phyloP scores from a whole-genome alignment of 2,329 filamentous ascomycete genomes.

The Cladosporium cucumerinum region DNA sequence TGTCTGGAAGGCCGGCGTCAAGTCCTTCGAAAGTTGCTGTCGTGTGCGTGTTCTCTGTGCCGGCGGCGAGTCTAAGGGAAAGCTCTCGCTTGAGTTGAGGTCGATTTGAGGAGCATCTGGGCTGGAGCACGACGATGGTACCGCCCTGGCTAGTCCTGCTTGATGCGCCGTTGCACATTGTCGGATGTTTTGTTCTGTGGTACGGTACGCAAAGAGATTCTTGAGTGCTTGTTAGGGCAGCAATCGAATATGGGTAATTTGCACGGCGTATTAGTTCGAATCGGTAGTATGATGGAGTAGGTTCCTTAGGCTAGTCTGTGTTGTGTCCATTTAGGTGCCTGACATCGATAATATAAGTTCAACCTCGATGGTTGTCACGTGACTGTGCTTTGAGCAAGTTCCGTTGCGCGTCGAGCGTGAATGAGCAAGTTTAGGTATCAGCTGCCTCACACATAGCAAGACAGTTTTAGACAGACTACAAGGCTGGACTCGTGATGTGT shows the following conservation, averaged over 20 bases:
- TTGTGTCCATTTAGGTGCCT: background rate
- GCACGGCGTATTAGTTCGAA: background rate
- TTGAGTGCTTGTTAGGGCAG: too few species aligned
- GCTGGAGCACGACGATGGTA: constrained; percentile 28
- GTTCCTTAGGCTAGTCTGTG: background rate
- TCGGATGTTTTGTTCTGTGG: background rate
- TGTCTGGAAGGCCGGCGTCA: background rate
- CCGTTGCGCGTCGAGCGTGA: background rate
- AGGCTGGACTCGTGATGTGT: background rate
- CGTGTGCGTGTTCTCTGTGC: constrained; percentile 16
- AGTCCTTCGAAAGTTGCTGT: constrained; percentile 26
- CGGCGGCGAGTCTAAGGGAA: constrained; percentile 22
- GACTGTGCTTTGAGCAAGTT: constrained; percentile 1
- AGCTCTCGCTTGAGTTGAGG: constrained; percentile 21
- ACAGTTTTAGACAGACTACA: background rate
- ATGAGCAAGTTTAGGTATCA: constrained; percentile 8
- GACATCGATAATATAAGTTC: background rate
- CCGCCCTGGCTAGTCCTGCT: constrained; percentile 24
- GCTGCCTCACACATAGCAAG: background rate
- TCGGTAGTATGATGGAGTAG: too few species aligned
- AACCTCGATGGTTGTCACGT: constrained; percentile 9
- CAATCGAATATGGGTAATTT: background rate
- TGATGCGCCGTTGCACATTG: constrained; percentile 28
- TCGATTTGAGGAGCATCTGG: constrained; percentile 13
- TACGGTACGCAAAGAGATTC: too few species aligned